These are phyloP conservation scores for Penicillium decumbens DNA, from an alignment of 2,329 filamentous ascomycete species.

Conservation along the genomic window DNA sequence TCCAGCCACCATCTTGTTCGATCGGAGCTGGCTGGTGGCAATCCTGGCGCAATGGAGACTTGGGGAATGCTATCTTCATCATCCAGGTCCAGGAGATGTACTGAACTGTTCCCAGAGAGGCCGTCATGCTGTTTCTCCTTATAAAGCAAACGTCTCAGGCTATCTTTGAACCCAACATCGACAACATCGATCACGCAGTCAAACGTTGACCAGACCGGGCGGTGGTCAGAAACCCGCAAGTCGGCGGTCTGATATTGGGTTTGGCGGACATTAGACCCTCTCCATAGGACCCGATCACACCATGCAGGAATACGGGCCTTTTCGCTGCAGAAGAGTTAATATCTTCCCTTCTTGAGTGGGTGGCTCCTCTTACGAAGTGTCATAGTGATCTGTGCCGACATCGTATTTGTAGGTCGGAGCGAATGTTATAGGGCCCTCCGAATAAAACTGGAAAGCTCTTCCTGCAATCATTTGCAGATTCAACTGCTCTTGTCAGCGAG, in stretches of 20 bases:
- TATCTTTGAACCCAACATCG: conserved; percentile 67
- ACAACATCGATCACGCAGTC: conserved; percentile 76
- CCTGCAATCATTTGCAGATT: conserved; percentile 96
- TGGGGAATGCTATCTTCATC: conserved; percentile 80
- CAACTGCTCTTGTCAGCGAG: conserved; percentile 48
- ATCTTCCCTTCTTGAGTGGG: neutral
- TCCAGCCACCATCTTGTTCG: conserved; percentile 63
- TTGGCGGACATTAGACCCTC: conserved; percentile 77
- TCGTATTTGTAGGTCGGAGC: conserved; percentile 95
- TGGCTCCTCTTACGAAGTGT: conserved; percentile 67
- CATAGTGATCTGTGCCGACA: conserved; percentile 79
- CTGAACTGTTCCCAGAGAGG: conserved; percentile 9
- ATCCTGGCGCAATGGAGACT: conserved; percentile 74
- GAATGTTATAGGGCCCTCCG: conserved; percentile 82
- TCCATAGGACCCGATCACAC: conserved; percentile 89
- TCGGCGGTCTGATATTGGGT: conserved; percentile 76
- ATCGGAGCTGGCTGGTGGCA: conserved; percentile 60
- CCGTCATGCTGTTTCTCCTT: conserved; percentile 58
- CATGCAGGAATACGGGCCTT: conserved; percentile 94
- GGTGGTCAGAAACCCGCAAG: conserved; percentile 86
- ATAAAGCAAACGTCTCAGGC: conserved; percentile 71
- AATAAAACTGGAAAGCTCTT: conserved; percentile 83
- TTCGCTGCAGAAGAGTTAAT: conserved; percentile 56
- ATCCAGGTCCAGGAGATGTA: conserved; percentile 25
- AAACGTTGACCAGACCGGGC: conserved; percentile 90